Conservation (phyloP, 2,329 filamentous ascomycete genomes). For the Botrytis aclada region DNA sequence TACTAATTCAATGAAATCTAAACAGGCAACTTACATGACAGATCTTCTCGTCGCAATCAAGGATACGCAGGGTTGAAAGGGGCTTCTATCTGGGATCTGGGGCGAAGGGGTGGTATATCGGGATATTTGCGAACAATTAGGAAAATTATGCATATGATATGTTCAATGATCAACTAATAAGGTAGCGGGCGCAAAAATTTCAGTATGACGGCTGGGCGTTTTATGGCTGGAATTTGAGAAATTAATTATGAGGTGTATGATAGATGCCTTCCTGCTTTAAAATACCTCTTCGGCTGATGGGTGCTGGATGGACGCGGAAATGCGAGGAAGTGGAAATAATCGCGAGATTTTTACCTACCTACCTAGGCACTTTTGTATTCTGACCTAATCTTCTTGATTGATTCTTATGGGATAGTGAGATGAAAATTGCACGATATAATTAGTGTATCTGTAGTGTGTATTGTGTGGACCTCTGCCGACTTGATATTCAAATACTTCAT, state of each 20-base stretch:
- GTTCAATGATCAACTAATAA: slow-evolving; percentile 4
- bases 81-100: neutral
- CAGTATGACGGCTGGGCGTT: slow-evolving; percentile 9
- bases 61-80: slow-evolving; percentile 18
- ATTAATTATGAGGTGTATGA: slow-evolving; percentile 3
- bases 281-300: neutral
- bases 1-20: neutral
- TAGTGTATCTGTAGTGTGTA: no score
- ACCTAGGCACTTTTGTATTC: neutral
- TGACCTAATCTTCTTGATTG: neutral
- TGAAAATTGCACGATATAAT: neutral
- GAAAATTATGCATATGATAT: slow-evolving; percentile 3
- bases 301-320: neutral
- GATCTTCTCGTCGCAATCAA: slow-evolving; percentile 25
- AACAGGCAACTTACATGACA: slow-evolving; percentile 25
- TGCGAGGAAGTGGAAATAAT: neutral
- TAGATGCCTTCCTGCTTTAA: slow-evolving; percentile 1
- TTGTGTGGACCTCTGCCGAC: neutral
- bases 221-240: neutral
- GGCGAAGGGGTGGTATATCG: neutral
- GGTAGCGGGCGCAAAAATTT: slow-evolving; percentile 7
- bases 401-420: neutral
- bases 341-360: neutral
- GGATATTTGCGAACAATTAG: neutral
- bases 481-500: neutral